Conservation (phyloP, 768 basidiomycete species). For the Lactifluus subvellereus region DNA sequence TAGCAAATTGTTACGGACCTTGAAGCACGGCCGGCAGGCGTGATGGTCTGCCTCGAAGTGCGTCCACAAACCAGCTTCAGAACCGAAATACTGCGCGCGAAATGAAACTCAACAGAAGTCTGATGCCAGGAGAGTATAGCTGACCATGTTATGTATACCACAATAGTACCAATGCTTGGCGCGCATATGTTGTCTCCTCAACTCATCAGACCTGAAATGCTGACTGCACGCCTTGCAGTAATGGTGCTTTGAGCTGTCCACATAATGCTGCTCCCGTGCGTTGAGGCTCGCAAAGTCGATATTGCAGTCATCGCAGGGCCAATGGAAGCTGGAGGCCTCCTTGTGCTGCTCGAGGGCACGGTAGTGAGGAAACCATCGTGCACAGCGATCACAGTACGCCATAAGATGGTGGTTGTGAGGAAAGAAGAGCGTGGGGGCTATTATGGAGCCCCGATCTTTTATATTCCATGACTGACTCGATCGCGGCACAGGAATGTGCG, state of each 20-base stretch:
- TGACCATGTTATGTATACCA: not conserved
- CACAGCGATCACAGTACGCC: slow-evolving; percentile 6
- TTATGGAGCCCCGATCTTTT: not conserved
- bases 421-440: not conserved
- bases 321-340: slow-evolving; percentile 33
- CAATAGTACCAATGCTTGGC: slow-evolving; percentile 2
- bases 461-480: not conserved
- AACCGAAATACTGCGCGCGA: not conserved
- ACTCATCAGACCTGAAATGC: not conserved
- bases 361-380: slow-evolving; percentile 20
- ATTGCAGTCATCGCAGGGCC: slow-evolving; percentile 42
- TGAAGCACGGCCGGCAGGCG: not conserved
- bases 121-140: slow-evolving; percentile 22
- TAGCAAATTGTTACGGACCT: not conserved
- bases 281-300: slow-evolving; percentile 36
- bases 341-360: slow-evolving; percentile 29
- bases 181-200: not conserved
- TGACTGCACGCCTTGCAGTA: not conserved
- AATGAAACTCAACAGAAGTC: not conserved
- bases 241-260: not conserved
- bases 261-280: not conserved
- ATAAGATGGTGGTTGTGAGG: not conserved
- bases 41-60: slow-evolving; percentile 9
- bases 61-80: slow-evolving; percentile 2
- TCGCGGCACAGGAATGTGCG: too few species aligned